Percentiles rank a stretch among this genome's conserved stretches.
Evolutionary conservation across 768 basidiomycete genomes (phyloP).

Genomic region (Boletus sp.): DNA sequence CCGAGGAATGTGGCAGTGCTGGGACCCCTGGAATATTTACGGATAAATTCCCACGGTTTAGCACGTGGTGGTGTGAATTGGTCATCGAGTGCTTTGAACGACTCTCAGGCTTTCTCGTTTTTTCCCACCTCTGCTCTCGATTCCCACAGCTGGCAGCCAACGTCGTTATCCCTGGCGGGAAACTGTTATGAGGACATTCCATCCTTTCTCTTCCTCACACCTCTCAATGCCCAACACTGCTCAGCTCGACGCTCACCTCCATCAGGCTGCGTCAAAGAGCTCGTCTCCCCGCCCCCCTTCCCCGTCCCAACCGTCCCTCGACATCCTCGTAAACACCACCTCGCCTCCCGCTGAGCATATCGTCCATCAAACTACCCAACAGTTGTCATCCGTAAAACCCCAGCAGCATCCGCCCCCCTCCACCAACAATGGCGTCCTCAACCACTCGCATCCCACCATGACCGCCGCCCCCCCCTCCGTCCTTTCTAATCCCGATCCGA

Average conservation of each 20-base stretch:
- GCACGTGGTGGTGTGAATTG: slow-evolving; percentile 32
- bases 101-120: slow-evolving; percentile 35
- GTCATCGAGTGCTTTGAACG: slow-evolving; percentile 22
- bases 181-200: slow-evolving; percentile 44
- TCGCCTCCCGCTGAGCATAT: slow-evolving; percentile 26
- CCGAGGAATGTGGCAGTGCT: slow-evolving; percentile 7
- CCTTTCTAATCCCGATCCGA: slow-evolving; percentile 36
- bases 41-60: slow-evolving; percentile 26
- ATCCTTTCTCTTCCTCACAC: slow-evolving; percentile 42
- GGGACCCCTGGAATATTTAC: slow-evolving; percentile 4
- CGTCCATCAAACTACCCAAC: slow-evolving; percentile 33
- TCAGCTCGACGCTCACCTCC: slow-evolving; percentile 33
- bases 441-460: slow-evolving; percentile 30
- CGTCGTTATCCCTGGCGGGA: slow-evolving; percentile 38
- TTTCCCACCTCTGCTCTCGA: slow-evolving; percentile 44
- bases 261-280: slow-evolving; percentile 30
- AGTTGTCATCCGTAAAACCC: slow-evolving; percentile 29
- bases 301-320: slow-evolving; percentile 39
- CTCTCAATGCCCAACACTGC: slow-evolving; percentile 40
- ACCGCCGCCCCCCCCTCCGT: slow-evolving; percentile 31
- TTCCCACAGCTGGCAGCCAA: slow-evolving; percentile 46
- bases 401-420: slow-evolving; percentile 20
- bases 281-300: slow-evolving; percentile 50
- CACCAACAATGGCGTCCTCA: slow-evolving; percentile 25
- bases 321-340: slow-evolving; percentile 34